Evolutionary conservation across 352 stramenopile species (phyloP).

Genomic region (Phytophthora boehmeriae): DNA sequence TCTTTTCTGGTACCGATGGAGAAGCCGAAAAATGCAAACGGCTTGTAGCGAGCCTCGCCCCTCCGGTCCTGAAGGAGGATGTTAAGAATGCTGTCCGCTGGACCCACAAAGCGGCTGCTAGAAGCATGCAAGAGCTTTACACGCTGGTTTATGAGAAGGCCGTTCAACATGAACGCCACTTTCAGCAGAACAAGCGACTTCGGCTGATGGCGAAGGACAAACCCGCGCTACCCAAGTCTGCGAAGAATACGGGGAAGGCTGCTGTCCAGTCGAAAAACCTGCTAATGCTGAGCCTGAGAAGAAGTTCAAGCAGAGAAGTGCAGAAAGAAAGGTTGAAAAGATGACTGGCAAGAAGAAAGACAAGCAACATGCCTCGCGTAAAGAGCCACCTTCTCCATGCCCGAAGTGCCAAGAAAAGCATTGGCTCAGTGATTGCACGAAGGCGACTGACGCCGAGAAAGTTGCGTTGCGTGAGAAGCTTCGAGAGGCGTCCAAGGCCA

Average conservation of each 20-base stretch:
- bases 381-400: background rate
- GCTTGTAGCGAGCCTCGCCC: background rate
- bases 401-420: background rate
- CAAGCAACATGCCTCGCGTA: background rate
- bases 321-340: background rate
- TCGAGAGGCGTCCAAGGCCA: background rate
- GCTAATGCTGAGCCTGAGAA: no score
- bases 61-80: background rate
- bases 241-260: background rate
- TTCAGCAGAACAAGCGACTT: background rate
- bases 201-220: background rate
- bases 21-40: background rate
- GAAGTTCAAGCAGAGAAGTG: background rate
- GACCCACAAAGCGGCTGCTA: background rate
- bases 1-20: background rate
- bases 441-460: no score
- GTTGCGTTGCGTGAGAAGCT: background rate
- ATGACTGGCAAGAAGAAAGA: background rate
- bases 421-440: background rate
- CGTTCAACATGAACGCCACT: background rate
- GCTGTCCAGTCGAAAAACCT: background rate
- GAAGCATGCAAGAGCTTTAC: background rate
- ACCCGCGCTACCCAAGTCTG: background rate
- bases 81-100: background rate
- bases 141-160: background rate